Evolutionary conservation across 345 rosid genomes (phyloP), one percentile per base, ranked within the genome.

Genomic region (Microthlaspi erraticum): DNA sequence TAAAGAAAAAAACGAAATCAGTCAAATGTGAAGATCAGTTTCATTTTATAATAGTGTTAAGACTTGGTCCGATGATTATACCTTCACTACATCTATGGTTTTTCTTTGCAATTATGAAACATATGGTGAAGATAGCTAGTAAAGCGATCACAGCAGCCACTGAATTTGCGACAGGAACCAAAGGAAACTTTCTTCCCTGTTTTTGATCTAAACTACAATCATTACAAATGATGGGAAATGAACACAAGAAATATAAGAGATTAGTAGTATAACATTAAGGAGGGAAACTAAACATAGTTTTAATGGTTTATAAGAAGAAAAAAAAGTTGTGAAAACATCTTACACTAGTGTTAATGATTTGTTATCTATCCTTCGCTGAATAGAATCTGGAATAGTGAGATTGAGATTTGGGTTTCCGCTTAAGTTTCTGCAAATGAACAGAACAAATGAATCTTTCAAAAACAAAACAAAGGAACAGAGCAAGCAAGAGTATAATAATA

Each of bases 361-460:
- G 11, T 29, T 66, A 0, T 60, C 6, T 18, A 53, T 45, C 39
- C 50, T 46, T 37, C 9, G 10, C 8, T 55, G 41, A 37, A 77
- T 37, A 54, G 73, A 60, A 19, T 45, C 60, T 26, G 81, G 70
- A 60, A 77, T 53, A 19, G 61, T 49, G 13, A 44, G 60, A 44
- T 52, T 72, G 8, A 77, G 77, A 54, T 77, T 63, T 1, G 52
- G 74, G 49, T 77, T 77, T 31, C 74, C 74, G 1, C 41, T 66
- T 60, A 77, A 77, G 70, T 66, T 77, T 72, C 81, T 77, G 36
- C 29, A 1, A 36, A 12, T 1, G 8, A 20, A 33, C 11, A 50
- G 13, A 20, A 46, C 14, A 44, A 43, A 6, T 7, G 38, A 55
- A 68, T 34, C 12, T 26, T 8, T 37, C n/a, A 37, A 13, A 31